Base-by-base conservation (phyloP, 495 filamentous ascomycete genomes). In the Penicillium bovifimosum region DNA sequence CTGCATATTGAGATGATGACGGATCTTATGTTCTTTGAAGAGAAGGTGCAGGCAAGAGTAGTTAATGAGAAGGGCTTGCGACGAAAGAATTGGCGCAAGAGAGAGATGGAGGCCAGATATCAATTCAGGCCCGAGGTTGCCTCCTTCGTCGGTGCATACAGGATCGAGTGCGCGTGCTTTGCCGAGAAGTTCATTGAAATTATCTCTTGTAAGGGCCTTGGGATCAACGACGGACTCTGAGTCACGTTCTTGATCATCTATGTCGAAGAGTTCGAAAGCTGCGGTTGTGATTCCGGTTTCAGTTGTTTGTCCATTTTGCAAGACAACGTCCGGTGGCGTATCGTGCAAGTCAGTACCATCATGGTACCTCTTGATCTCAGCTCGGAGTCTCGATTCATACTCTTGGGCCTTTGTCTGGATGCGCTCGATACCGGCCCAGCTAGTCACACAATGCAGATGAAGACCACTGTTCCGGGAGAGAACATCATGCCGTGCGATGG, bases 11-110 rank as follows among this genome's bases (percentile, higher is more conserved):
- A 96, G 64, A 64, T 98, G 90, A n/a, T 80, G 64, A n/a, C 79
- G 78, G 9, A 98, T 68, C 1, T 80, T 68, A 61, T 93, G 86
- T 41, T 82, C 75, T 46, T 77, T 82, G 70, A 96, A 95, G 36
- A 96, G 77, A 42, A 93, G 76, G 40, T 84, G 86, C 54, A 96
- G 81, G 52, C 85, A 86, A 11, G 86, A 84, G 11, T 79, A 78
- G 59, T 93, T 90, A 31, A 96, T 77, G 1, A 96, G 70, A 40
- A 77, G 75, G 8, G 88, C 81, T 66, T 98, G 92, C 6, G 82
- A 80, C 11, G 79, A 66, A 18, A 96, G 73, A 24, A 91, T 68
- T 7, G 88, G 87, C 6, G 76, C 79, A 59, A 96, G 85, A 0
- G 89, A 95, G 8, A 95, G 75, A 11, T 83, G 71, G 2, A 90